Percentiles rank a stretch among this genome's conserved stretches.
Conservation (phyloP, 345 rosid genomes). For the Eucalyptus cloeziana region DNA sequence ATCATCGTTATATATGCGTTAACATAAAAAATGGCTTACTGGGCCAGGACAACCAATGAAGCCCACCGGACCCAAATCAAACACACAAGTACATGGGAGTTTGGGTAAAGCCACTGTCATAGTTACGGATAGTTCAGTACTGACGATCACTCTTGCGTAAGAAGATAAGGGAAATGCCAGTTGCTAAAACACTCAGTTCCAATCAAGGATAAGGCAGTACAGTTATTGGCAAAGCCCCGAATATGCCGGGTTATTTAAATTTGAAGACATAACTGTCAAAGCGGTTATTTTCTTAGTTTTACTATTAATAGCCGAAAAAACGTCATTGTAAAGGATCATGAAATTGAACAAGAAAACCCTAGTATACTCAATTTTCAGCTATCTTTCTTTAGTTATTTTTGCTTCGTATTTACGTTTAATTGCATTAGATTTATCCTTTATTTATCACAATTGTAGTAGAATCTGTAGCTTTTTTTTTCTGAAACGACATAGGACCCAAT, state of each 20-base stretch:
- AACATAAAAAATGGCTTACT: not conserved
- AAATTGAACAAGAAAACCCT: not conserved
- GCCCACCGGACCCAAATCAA: not conserved
- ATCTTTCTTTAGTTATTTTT: not conserved
- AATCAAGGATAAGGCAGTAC: not conserved
- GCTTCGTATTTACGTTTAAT: not conserved
- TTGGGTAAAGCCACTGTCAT: not conserved
- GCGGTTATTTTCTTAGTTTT: not conserved
- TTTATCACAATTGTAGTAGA: too few relatives aligned
- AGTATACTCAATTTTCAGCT: not conserved
- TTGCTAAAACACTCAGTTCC: rapidly evolving
- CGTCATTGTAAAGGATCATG: rapidly evolving
- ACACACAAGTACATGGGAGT: not conserved
- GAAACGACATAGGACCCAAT: rapidly evolving
- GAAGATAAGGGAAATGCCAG: too few relatives aligned
- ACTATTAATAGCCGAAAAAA: not conserved
- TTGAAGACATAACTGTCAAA: not conserved
- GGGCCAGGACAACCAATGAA: not conserved
- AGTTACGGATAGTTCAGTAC: too few relatives aligned
- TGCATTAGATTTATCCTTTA: not conserved
- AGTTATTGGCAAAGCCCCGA: rapidly evolving
- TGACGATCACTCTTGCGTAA: too few relatives aligned
- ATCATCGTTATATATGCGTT: too few relatives aligned
- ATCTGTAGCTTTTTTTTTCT: rapidly evolving
- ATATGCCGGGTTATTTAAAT: not conserved